Evolutionary conservation across 2,329 filamentous ascomycete species (phyloP), one percentile per base, ranked within the genome.

Genomic region (Colletotrichum lupini): DNA sequence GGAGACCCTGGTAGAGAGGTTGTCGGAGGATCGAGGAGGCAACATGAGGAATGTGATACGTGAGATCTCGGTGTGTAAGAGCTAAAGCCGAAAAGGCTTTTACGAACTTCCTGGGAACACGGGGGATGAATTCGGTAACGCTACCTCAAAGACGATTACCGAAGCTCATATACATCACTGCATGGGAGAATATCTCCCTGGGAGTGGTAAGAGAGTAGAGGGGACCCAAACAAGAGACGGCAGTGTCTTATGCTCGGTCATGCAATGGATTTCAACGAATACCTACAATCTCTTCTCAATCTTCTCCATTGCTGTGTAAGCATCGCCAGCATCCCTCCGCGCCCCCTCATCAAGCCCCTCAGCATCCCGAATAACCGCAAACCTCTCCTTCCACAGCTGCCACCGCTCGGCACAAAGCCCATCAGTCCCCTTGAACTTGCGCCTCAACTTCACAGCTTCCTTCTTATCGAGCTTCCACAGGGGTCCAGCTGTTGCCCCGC

Each of bases 301-400:
- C 16, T 60, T 42, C 2, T 42, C 57, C 57, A 60, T 60, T 24
- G 14, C 57, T 5, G 22, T 3, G 32, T 7, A 26, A 60, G 57
- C 57, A 42, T 59, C n/a, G 7, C 57, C 32, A 16, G 32, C 32
- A 24, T 59, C 32, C 11, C 24, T 16, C 12, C 57, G 32, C 14
- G 57, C 57, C 32, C 32, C 75, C 24, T n/a, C 49, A 5, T 73
- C 64, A 5, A 78, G 9, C 19, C 26, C 57, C 1, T 74, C 71
- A 5, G 57, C 30, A 26, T 76, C 66, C 2, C 72, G 65, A 28
- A 77, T 55, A 1, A n/a, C 58, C 4, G 37, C 68, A 37, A 78
- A 72, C 24, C 75, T 72, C 14, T 75, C 62, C 28, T 76, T 77
- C 76, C 74, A 76, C 22, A 77, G 53, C 28, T 72, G 35, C 76